These are phyloP conservation scores for Aspergillus affinis DNA, from an alignment of 495 filamentous ascomycete genomes.

Conservation along the genomic window DNA sequence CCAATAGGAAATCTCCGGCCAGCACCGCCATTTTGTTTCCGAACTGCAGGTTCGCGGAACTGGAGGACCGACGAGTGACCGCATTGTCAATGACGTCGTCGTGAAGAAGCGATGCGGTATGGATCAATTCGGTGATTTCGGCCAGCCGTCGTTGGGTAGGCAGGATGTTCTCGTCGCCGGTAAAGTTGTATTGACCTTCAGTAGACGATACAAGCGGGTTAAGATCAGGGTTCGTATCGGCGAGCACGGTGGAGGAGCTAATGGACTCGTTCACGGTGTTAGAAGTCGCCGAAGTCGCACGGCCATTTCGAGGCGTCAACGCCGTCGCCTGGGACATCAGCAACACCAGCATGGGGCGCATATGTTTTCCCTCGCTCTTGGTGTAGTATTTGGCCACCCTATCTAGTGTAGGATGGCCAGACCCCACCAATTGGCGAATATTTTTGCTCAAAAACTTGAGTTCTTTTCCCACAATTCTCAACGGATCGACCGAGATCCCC, in stretches of 20 bases:
- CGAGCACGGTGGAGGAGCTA: constrained; percentile 69
- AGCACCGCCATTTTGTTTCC: constrained; percentile 99
- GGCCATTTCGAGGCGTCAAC: constrained; percentile 63
- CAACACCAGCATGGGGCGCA: constrained; percentile 88
- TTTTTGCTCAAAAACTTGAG: constrained; percentile 92
- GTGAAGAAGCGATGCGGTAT: constrained; percentile 93
- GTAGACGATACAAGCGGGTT: constrained; percentile 49
- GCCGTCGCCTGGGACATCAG: constrained; percentile 94
- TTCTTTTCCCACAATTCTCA: constrained; percentile 86
- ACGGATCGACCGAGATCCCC: constrained; percentile 68
- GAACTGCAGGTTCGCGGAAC: constrained; percentile 88
- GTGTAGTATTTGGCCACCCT: constrained; percentile 98
- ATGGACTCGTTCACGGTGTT: constrained; percentile 71
- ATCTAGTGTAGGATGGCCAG: constrained; percentile 89
- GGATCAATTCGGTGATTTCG: constrained; percentile 95
- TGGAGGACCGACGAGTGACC: constrained; percentile 72
- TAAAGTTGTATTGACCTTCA: constrained; percentile 48
- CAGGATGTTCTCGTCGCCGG: constrained; percentile 71
- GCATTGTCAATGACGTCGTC: constrained; percentile 98
- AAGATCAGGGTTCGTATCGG: constrained; percentile 77
- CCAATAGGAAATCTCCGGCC: constrained; percentile 91
- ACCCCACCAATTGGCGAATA: constrained; percentile 82
- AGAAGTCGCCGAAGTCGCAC: constrained; percentile 35
- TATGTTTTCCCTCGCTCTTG: constrained; percentile 93
- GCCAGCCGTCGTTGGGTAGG: constrained; percentile 90